A percentile compares a stretch with the other conserved stretches of the same genome.
Evolutionary conservation across 441 rosid species (phyloP).

Genomic region (Biscutella laevigata): DNA sequence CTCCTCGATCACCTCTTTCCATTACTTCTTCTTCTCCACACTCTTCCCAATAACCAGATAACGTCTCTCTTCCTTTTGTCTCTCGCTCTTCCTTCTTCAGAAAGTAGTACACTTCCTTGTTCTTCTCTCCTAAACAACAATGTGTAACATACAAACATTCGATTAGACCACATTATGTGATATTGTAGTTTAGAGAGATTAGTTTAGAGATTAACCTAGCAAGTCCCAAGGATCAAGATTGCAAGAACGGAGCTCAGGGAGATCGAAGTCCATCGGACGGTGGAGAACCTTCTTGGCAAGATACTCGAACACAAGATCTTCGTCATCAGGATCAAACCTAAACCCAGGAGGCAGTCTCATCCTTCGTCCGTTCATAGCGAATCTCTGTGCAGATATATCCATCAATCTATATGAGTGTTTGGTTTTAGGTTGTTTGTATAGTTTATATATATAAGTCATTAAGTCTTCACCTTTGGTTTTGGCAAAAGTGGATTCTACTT

Average conservation of each 20-base stretch:
- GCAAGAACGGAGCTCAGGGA: constrained; percentile 28
- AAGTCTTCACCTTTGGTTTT: constrained; percentile 21
- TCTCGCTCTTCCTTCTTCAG: constrained; percentile 26
- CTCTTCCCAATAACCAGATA: constrained; percentile 20
- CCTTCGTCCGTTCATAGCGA: constrained; percentile 29
- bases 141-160: not conserved
- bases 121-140: constrained; percentile 23
- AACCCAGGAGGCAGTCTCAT: constrained; percentile 30
- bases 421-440: constrained; percentile 22
- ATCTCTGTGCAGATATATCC: constrained; percentile 29
- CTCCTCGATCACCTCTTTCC: constrained; percentile 14
- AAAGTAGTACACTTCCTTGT: constrained; percentile 29
- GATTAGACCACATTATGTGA: constrained; percentile 12
- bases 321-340: constrained; percentile 25
- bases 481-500: constrained; percentile 22
- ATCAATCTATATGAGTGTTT: not conserved
- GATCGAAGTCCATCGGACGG: constrained; percentile 28
- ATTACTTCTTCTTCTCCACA: constrained; percentile 18
- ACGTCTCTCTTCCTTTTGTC: constrained; percentile 23
- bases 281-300: constrained; percentile 25
- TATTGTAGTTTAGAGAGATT: not conserved
- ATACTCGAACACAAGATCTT: constrained; percentile 30
- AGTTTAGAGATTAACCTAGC: constrained; percentile 20
- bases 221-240: constrained; percentile 33
- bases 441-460: not conserved